Evolutionary conservation across 2,329 filamentous ascomycete species (phyloP).

Genomic region (Scolecobasidium constrictum): DNA sequence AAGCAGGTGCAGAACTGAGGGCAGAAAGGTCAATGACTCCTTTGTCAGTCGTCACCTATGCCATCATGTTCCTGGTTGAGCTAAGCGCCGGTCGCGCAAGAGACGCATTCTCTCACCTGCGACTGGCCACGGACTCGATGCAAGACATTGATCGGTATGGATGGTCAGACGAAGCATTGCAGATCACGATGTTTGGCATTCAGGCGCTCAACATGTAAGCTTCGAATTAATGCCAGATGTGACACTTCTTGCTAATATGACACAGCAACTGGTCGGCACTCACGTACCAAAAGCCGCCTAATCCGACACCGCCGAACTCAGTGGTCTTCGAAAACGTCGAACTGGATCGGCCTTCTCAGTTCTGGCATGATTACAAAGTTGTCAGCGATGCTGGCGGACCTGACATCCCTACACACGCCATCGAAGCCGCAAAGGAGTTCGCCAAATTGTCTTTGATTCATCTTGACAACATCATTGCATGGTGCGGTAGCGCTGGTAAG

Average conservation of each 20-base stretch:
- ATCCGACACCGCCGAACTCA: slow-evolving; percentile 11
- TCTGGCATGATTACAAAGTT: slow-evolving; percentile 17
- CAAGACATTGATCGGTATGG: slow-evolving; percentile 2
- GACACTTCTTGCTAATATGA: no score
- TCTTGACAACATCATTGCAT: slow-evolving; percentile 15
- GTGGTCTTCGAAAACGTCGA: slow-evolving; percentile 13
- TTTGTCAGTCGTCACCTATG: slow-evolving; percentile 16
- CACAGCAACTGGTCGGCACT: slow-evolving; percentile 15
- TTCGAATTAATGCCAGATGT: no score
- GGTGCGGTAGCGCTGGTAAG: slow-evolving; percentile 14
- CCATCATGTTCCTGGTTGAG: slow-evolving; percentile 19
- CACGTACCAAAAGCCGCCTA: slow-evolving; percentile 16
- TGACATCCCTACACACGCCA: slow-evolving; percentile 15
- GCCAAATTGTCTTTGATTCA: slow-evolving; percentile 15
- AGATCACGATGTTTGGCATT: slow-evolving; percentile 13
- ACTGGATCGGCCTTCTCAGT: slow-evolving; percentile 12
- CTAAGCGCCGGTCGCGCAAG: slow-evolving; percentile 16
- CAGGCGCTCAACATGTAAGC: slow-evolving; percentile 14
- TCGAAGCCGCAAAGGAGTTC: slow-evolving; percentile 15
- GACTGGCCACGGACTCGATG: slow-evolving; percentile 14
- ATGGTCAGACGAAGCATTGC: slow-evolving; percentile 11
- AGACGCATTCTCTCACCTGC: slow-evolving; percentile 16
- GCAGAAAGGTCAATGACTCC: slow-evolving; percentile 12
- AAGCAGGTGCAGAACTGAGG: slow-evolving; percentile 12
- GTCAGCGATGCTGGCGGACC: slow-evolving; percentile 12